Conservation (phyloP, 228 moss, liverwort and hornwort species). For the Sphagnum magellanicum region DNA sequence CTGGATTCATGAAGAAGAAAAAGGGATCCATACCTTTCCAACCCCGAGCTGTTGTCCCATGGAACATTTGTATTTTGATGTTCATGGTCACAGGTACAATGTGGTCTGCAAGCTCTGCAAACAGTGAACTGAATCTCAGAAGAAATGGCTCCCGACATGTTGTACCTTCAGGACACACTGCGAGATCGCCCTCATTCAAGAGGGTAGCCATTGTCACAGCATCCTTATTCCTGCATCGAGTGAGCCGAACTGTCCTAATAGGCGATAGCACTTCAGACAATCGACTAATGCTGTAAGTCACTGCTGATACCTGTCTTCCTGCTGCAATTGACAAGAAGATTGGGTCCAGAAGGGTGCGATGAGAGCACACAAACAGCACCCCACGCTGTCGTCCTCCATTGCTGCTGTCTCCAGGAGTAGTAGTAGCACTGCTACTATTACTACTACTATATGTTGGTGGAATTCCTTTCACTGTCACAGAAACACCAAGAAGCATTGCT, state of each 20-base stretch:
- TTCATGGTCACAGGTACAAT: slow-evolving; percentile 75
- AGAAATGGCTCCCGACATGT: slow-evolving; percentile 73
- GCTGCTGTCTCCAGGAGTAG: neutral
- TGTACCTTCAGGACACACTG: slow-evolving; percentile 65
- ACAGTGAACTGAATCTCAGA: slow-evolving; percentile 57
- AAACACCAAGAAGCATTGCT: slow-evolving; percentile 43
- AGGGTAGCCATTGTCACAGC: slow-evolving; percentile 33
- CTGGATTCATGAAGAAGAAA: slow-evolving; percentile 70
- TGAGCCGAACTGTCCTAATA: slow-evolving; percentile 45
- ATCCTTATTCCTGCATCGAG: slow-evolving; percentile 35
- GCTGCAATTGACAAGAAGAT: slow-evolving; percentile 42
- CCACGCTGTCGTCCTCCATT: slow-evolving; percentile 16
- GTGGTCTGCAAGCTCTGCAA: slow-evolving; percentile 60
- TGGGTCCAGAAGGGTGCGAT: slow-evolving; percentile 60
- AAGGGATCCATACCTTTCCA: slow-evolving; percentile 76
- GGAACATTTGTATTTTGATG: slow-evolving; percentile 56
- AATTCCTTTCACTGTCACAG: slow-evolving; percentile 39
- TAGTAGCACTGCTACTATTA: neutral
- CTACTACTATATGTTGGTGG: slow-evolving; percentile 17
- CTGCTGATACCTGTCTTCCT: slow-evolving; percentile 39
- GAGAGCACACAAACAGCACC: slow-evolving; percentile 73
- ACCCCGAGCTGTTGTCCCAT: slow-evolving; percentile 65
- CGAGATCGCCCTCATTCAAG: slow-evolving; percentile 48
- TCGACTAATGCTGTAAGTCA: slow-evolving; percentile 62
- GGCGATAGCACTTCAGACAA: slow-evolving; percentile 52